These are phyloP conservation scores for Nicotiana undulata DNA, from an alignment of 257 asterid species.

Conservation along the genomic window DNA sequence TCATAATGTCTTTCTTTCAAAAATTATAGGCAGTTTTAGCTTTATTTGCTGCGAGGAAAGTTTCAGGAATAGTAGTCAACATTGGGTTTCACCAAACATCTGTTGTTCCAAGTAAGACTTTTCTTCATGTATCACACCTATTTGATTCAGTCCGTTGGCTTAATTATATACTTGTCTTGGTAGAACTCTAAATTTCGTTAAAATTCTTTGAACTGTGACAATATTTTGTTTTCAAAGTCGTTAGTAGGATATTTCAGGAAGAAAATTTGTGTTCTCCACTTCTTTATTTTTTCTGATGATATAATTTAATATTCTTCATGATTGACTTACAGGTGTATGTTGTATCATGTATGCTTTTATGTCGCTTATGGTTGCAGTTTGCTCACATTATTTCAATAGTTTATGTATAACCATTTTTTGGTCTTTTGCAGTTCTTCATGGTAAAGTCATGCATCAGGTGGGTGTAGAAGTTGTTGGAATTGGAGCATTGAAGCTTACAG, in stretches of 20 bases:
- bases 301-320: not conserved
- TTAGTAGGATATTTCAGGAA: not conserved
- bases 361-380: not conserved
- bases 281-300: not conserved
- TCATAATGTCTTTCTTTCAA: not conserved
- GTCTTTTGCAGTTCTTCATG: constrained; percentile 54
- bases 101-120: constrained; percentile 76
- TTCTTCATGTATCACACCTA: not conserved
- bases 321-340: not conserved
- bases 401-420: not conserved
- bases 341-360: not conserved
- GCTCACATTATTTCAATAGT: not conserved
- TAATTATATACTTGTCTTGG: not conserved
- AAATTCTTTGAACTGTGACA: not conserved
- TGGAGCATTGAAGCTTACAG: constrained; percentile 93
- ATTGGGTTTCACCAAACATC: constrained; percentile 90
- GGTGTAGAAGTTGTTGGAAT: constrained; percentile 83
- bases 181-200: not conserved
- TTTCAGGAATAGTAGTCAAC: constrained; percentile 90
- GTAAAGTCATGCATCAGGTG: constrained; percentile 78
- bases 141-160: constrained; percentile 2
- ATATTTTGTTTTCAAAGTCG: not conserved
- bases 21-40: constrained; percentile 78
- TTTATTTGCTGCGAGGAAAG: constrained; percentile 78
- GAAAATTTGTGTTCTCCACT: not conserved